Evolutionary conservation across 1,284 basidiomycete species (phyloP), one percentile per base, ranked within the genome.

Genomic region (Fomitopsis pinicola): DNA sequence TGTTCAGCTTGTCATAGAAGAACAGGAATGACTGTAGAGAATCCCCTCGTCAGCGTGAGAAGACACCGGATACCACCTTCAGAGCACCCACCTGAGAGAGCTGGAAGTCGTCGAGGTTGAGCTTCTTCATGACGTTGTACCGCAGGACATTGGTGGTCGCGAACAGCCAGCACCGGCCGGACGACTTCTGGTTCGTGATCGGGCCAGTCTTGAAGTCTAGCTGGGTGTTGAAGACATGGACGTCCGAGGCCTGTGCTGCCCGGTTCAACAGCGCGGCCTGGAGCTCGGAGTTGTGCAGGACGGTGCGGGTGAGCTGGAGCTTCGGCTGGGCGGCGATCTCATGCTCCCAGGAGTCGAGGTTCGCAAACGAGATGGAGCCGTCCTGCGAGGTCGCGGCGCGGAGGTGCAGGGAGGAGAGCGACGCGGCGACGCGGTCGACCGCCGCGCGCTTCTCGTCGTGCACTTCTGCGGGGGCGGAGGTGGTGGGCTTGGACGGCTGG

Each of bases 1-100:
- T 97, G 80, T 97, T 95, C 57, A 97, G 83, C 77, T 96, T 96
- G 77, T 97, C 94, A 80, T 89, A 96, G 81, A 97, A 95, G 82
- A 93, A 95, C 19, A 95, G 80, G 76, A 97, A 97, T 5, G 86
- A 86, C 88, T 92, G 57, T 59, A 44, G 59, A 44, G 55, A 46
- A 64, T 55, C 22, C 22, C 55, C 19, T 36, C 22, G 7, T 40
- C 26, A 36, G n/a, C 19, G 26, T 15, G 19, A 35, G 8, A 9
- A 10, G 42, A 38, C 35, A 57, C 17, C 19, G 2, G 8, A 42
- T 7, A 30, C 22, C 22, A 9, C 54, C 7, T 56, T 48, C 38
- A 3, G 2, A 30, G 7, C 30, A 44, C 52, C 8, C 57, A 86
- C 87, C 81, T 97, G 95, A 14, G 92, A 94, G 30, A 96, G 85